phyloP scores from a whole-genome alignment of 345 rosid genomes.

The Limnanthes douglasii region DNA sequence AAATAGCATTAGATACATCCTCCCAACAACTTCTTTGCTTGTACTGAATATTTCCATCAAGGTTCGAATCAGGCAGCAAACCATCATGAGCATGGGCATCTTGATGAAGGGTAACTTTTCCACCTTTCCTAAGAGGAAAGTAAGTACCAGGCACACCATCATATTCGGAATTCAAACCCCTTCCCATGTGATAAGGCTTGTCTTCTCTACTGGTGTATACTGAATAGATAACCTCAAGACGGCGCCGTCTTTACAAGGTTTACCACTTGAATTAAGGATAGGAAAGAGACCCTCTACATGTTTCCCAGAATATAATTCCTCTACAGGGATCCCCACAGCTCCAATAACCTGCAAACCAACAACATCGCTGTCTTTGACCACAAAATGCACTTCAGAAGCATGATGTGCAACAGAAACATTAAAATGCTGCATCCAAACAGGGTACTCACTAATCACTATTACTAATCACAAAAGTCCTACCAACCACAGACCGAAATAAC shows the following conservation, averaged over 20 bases:
- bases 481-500: constrained; percentile 66
- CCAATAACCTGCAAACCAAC: constrained; percentile 83
- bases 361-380: constrained; percentile 65
- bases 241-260: constrained; percentile 67
- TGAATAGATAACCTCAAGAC: constrained; percentile 53
- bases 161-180: constrained; percentile 34
- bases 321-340: constrained; percentile 59
- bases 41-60: constrained; percentile 37
- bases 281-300: constrained; percentile 66
- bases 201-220: constrained; percentile 38
- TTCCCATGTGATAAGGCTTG: constrained; percentile 37
- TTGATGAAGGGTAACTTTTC: constrained; percentile 77
- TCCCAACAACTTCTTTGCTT: constrained; percentile 58
- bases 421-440: constrained; percentile 84
- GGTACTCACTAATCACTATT: constrained; percentile 68
- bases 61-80: constrained; percentile 37
- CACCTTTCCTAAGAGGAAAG: constrained; percentile 72
- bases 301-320: constrained; percentile 27
- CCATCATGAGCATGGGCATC: constrained; percentile 78
- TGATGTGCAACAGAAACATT: constrained; percentile 64
- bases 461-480: constrained; percentile 53
- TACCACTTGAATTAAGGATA: constrained; percentile 35
- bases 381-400: constrained; percentile 66
- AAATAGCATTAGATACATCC: constrained; percentile 58
- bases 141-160: constrained; percentile 73